phyloP scores from a whole-genome alignment of 208 protist genomes.

The Crithidia fasciculata region DNA sequence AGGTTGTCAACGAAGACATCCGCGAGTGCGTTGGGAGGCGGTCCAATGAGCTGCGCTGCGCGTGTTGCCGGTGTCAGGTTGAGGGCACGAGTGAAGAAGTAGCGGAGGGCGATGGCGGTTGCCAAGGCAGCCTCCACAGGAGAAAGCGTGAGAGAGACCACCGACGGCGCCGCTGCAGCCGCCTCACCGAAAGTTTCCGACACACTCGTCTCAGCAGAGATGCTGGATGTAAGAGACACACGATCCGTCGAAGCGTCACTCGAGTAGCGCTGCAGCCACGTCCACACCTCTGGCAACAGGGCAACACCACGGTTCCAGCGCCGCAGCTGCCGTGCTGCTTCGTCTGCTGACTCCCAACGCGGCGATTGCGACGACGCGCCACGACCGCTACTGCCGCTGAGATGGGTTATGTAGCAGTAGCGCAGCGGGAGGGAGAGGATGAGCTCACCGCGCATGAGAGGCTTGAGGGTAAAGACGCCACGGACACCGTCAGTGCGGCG shows the following conservation, averaged over 20 bases:
- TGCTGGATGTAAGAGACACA: constrained; percentile 47
- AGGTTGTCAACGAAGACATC: constrained; percentile 62
- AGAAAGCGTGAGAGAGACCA: constrained; percentile 62
- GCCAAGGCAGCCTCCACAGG: constrained; percentile 76
- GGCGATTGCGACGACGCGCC: not conserved
- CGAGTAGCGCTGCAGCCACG: constrained; percentile 70
- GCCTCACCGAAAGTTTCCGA: not conserved
- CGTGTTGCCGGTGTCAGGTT: constrained; percentile 22
- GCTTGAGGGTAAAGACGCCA: constrained; percentile 46
- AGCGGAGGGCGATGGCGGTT: constrained; percentile 63
- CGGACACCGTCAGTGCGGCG: constrained; percentile 61
- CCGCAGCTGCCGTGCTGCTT: constrained; percentile 31
- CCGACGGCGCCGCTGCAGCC: not conserved
- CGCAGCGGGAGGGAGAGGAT: constrained; percentile 61
- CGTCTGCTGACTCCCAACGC: not conserved
- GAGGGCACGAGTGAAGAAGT: constrained; percentile 60
- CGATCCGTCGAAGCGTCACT: constrained; percentile 27
- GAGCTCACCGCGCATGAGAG: constrained; percentile 44
- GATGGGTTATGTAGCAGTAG: constrained; percentile 63
- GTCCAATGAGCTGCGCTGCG: constrained; percentile 16
- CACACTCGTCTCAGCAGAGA: constrained; percentile 30
- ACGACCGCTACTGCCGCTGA: not conserved
- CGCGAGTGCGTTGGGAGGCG: constrained; percentile 26
- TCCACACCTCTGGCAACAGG: constrained; percentile 65
- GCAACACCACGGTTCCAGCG: constrained; percentile 58